Evolutionary conservation across 2,329 filamentous ascomycete species (phyloP).

Genomic region (Shiraia sp.): DNA sequence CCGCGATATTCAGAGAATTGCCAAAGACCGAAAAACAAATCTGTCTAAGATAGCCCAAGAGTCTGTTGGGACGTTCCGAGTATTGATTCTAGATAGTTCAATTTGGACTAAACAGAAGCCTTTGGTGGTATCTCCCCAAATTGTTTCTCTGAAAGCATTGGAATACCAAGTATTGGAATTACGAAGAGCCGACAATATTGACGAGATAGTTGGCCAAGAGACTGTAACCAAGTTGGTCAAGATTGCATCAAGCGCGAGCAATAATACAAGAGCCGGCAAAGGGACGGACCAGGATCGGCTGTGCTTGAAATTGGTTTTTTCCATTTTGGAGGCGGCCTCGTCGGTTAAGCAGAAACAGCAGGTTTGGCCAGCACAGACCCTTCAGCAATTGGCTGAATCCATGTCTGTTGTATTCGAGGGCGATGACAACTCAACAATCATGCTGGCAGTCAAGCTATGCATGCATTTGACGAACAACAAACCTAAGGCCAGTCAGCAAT

Average conservation of each 20-base stretch:
- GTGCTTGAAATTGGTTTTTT: constrained; percentile 49
- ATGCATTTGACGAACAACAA: constrained; percentile 88
- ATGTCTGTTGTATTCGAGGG: constrained; percentile 35
- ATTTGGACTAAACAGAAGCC: constrained; percentile 64
- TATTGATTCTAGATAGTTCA: constrained; percentile 55
- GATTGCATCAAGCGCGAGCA: constrained; percentile 38
- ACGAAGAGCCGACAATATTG: constrained; percentile 52
- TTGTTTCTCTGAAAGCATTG: constrained; percentile 66
- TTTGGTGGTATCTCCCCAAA: constrained; percentile 62
- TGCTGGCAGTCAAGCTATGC: constrained; percentile 68
- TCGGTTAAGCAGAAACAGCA: constrained; percentile 48
- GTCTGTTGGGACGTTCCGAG: constrained; percentile 60
- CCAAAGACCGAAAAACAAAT: constrained; percentile 68
- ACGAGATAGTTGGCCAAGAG: constrained; percentile 51
- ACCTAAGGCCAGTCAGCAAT: constrained; percentile 66
- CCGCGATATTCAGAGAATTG: constrained; percentile 63
- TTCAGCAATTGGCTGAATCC: constrained; percentile 57
- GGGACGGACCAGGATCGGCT: constrained; percentile 21
- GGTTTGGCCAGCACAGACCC: constrained; percentile 49
- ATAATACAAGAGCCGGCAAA: constrained; percentile 20
- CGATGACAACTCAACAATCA: constrained; percentile 20
- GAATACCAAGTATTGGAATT: constrained; percentile 61
- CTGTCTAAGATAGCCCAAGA: constrained; percentile 67
- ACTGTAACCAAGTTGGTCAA: constrained; percentile 47
- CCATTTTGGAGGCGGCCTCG: constrained; percentile 57